phyloP scores from a whole-genome alignment of 371 early-diverging fungal genomes.

The Mucor saturninus region DNA sequence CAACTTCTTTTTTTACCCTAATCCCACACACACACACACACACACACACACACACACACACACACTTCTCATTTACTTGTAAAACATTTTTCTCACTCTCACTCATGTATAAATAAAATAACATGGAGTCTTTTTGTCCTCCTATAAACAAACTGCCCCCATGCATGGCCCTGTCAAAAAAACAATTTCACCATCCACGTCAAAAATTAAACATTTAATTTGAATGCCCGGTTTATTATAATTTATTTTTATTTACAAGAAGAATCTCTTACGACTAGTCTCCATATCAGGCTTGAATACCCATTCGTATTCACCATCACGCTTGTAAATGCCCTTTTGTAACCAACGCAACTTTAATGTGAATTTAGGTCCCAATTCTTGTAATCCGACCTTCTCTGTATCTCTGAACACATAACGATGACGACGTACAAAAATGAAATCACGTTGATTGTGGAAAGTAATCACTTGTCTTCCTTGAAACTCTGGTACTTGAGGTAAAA shows the following conservation, averaged over 20 bases:
- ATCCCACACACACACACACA: not conserved
- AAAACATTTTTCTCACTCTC: no score
- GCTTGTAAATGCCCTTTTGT: slow-evolving; percentile 93
- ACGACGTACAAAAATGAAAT: slow-evolving; percentile 98
- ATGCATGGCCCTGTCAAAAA: no score
- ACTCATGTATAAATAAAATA: no score
- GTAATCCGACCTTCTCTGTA: slow-evolving; percentile 88
- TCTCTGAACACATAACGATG: slow-evolving; percentile 95
- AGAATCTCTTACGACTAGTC: slow-evolving; percentile 84
- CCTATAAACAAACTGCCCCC: no score
- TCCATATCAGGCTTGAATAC: slow-evolving; percentile 89
- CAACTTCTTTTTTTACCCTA: not conserved
- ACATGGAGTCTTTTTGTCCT: no score
- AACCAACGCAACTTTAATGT: slow-evolving; percentile 94
- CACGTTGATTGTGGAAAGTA: slow-evolving; percentile 99
- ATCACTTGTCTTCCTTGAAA: slow-evolving; percentile 95
- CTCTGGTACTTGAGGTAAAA: slow-evolving; percentile 97
- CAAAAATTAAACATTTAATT: not conserved
- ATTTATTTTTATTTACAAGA: slow-evolving; percentile 54
- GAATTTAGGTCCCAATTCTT: slow-evolving; percentile 97
- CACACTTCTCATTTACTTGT: no score
- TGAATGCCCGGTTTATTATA: slow-evolving; percentile 1
- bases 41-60: no score
- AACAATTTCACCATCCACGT: no score
- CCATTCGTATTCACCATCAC: slow-evolving; percentile 96